Base-by-base conservation (phyloP, 768 basidiomycete genomes). In the Xerocomellus dryophilus region DNA sequence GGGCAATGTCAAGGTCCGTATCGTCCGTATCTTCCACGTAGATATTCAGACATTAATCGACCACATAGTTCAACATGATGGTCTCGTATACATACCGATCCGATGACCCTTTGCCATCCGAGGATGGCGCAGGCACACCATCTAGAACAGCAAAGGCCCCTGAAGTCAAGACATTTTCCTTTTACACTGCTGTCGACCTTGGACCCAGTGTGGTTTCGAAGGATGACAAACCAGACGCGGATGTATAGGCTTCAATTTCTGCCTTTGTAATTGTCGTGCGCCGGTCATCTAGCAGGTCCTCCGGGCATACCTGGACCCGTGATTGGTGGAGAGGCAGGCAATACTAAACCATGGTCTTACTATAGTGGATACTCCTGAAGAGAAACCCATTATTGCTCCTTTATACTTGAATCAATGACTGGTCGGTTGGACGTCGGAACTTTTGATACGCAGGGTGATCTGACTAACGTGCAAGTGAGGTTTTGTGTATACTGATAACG, bases 31-130 rank as follows among this genome's bases (percentile, higher is more conserved):
- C 31, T 29, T 31, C 39, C 21, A 4, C 34, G 32, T 38, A 29
- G 35, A 43, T 20, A 23, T 31, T 10, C 29, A 23, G 8, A 15
- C 41, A 54, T 41, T 66, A 23, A 57, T 34, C 31, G 8, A 11
- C 9, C 46, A n/a, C 32, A 39, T 68, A 98, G 95, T 94, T 94
- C 69, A 94, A 94, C 62, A 86, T 98, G 83, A 81, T 94, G 57
- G 88, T 99, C 2, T 84, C 92, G 3, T 98, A 93, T 70, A 96
- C 93, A 0, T 99, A 98, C 68, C 83, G 89, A 32, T 88, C 92
- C 0, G 96, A 98, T 64, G 95, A 97, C 56, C 79, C 85, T 21
- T 77, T 82, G 3, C 81, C 83, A 14, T 80, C 83, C 1, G 85
- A 86, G 48, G 80, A 82, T 56, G 82, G 81, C 47, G 80, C 80